A percentile compares a stretch with the other conserved stretches of the same genome.
Evolutionary conservation across 495 filamentous ascomycete genomes (phyloP).

Genomic region (Niebla homalea): DNA sequence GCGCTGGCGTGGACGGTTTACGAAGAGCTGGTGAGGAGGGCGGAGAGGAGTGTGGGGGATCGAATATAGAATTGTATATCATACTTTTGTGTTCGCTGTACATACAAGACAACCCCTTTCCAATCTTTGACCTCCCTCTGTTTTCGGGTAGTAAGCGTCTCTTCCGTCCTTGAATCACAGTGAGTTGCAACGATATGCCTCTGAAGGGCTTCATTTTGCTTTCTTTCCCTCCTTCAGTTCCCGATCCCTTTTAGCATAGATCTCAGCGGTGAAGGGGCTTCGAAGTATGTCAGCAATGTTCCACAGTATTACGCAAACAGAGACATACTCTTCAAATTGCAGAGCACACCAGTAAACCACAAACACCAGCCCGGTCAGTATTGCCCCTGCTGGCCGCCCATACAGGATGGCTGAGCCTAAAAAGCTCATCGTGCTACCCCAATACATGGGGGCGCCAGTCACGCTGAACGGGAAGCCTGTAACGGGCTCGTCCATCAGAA

Average conservation of each 20-base stretch:
- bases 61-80: not conserved
- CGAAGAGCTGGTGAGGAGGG: constrained; percentile 74
- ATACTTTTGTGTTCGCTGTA: not conserved
- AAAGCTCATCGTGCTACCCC: constrained; percentile 85
- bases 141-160: no score
- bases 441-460: constrained; percentile 90
- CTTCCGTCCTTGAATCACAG: not conserved
- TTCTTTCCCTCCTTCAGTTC: constrained; percentile 34
- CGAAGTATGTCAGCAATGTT: not conserved
- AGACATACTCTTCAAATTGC: constrained; percentile 68
- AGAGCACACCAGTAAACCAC: constrained; percentile 72
- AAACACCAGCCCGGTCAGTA: constrained; percentile 63
- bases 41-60: constrained; percentile 48
- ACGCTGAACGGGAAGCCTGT: constrained; percentile 94
- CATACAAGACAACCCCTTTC: not conserved
- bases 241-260: constrained; percentile 77
- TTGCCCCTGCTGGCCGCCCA: constrained; percentile 76
- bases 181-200: no score
- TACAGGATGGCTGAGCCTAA: constrained; percentile 77
- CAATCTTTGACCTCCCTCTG: not conserved
- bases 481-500: constrained; percentile 88
- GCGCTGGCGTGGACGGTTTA: constrained; percentile 95
- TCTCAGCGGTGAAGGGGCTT: constrained; percentile 84
- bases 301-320: constrained; percentile 1
- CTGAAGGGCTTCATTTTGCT: constrained; percentile 18